These are phyloP conservation scores for Posidonia australis DNA, from an alignment of 106 monocot genomes.

Conservation along the genomic window DNA sequence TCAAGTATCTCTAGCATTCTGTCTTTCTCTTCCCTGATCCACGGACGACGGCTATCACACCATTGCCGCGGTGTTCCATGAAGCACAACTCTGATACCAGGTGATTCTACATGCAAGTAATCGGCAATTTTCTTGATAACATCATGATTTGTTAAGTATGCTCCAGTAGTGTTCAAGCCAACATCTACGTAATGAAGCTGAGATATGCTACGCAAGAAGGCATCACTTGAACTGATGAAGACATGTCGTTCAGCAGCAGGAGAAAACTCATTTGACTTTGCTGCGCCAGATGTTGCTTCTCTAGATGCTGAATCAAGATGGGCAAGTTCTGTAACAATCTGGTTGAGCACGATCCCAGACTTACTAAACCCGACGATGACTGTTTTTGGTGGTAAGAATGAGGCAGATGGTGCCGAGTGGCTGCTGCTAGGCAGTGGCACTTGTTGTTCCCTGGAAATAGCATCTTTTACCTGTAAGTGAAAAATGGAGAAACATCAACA, in stretches of 20 bases:
- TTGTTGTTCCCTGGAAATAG: neutral
- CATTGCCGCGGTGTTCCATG: slow-evolving; percentile 96
- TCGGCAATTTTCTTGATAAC: slow-evolving; percentile 25
- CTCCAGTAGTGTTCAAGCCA: slow-evolving; percentile 65
- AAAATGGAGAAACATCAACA: neutral
- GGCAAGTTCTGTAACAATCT: slow-evolving; percentile 71
- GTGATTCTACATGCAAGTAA: neutral
- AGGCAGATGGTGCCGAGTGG: neutral
- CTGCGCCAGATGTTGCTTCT: neutral
- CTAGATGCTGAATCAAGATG: slow-evolving; percentile 4
- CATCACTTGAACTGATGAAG: slow-evolving; percentile 6
- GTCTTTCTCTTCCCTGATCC: slow-evolving; percentile 77
- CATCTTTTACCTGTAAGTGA: neutral
- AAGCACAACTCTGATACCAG: slow-evolving; percentile 31
- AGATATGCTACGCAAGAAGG: slow-evolving; percentile 53
- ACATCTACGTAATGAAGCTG: slow-evolving; percentile 88
- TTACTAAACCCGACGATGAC: slow-evolving; percentile 87
- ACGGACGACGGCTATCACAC: slow-evolving; percentile 44
- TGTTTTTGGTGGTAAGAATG: slow-evolving; percentile 32
- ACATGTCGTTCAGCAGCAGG: slow-evolving; percentile 2
- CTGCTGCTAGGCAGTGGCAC: neutral
- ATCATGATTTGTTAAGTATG: slow-evolving; percentile 51
- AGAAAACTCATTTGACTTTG: slow-evolving; percentile 11
- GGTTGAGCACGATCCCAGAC: slow-evolving; percentile 77
- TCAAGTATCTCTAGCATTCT: slow-evolving; percentile 31